Percentiles rank a stretch among this genome's conserved stretches.
phyloP scores from a whole-genome alignment of 108 stramenopile species.

The Cyclotella choctawhatcheeana region DNA sequence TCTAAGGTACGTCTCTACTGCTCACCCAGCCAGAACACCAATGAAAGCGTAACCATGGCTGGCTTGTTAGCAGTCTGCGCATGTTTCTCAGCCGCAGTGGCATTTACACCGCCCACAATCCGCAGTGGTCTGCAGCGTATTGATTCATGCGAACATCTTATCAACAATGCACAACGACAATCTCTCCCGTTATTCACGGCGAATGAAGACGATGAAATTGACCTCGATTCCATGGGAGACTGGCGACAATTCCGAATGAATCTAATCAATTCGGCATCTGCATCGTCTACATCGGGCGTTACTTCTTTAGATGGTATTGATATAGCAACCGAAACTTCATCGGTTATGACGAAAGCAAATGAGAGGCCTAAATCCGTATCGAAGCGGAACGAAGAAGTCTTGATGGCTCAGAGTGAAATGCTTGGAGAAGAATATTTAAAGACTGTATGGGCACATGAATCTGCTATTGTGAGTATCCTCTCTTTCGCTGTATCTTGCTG shows the following conservation, averaged over 20 bases:
- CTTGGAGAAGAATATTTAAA: slow-evolving; percentile 66
- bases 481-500: background rate
- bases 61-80: too few relatives aligned
- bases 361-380: slow-evolving; percentile 53
- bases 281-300: background rate
- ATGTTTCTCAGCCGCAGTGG: too few relatives aligned
- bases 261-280: background rate
- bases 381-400: slow-evolving; percentile 63
- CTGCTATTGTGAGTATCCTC: slow-evolving; percentile 53
- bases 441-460: slow-evolving; percentile 79
- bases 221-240: slow-evolving; percentile 16
- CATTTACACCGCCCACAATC: too few relatives aligned
- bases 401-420: slow-evolving; percentile 58
- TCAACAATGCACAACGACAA: too few relatives aligned
- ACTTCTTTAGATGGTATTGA: slow-evolving; percentile 29
- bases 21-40: too few relatives aligned
- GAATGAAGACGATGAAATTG: slow-evolving; percentile 21
- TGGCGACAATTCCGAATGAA: slow-evolving; percentile 33
- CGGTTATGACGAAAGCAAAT: background rate
- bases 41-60: too few relatives aligned
- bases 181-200: too few relatives aligned
- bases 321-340: background rate
- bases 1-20: too few relatives aligned
- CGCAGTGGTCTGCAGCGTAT: too few relatives aligned
- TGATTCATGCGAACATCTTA: too few relatives aligned